A percentile compares a stretch with the other conserved stretches of the same genome.
These are phyloP conservation scores for Cornus florida DNA, from an alignment of 148 eudicot genomes.

Conservation along the genomic window DNA sequence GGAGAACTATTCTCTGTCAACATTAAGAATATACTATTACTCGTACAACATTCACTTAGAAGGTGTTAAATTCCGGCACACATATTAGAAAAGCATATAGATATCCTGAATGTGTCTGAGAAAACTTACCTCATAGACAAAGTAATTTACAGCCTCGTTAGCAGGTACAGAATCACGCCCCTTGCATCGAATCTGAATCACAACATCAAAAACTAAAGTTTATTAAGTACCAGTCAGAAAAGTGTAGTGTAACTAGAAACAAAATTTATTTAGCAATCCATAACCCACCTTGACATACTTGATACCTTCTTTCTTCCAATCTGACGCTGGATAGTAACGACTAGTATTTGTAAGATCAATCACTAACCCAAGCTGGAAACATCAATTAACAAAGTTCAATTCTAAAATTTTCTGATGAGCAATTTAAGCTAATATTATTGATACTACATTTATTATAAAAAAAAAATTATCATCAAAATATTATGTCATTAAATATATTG, in stretches of 20 bases:
- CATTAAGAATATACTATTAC: background rate
- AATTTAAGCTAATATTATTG: background rate
- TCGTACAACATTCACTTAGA: background rate
- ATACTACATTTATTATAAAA: background rate
- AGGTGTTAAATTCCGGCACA: background rate
- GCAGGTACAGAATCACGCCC: conserved; percentile 98
- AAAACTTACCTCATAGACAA: conserved; percentile 75
- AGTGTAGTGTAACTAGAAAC: background rate
- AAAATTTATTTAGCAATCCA: conserved; percentile 4
- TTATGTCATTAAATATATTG: background rate
- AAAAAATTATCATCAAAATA: background rate
- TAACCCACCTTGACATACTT: conserved; percentile 81
- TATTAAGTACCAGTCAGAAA: background rate
- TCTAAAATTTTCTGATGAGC: conserved; percentile 6
- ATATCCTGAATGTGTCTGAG: background rate
- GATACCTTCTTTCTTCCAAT: conserved; percentile 78
- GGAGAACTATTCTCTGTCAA: no score
- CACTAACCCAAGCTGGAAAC: conserved; percentile 85
- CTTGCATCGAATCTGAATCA: conserved; percentile 76
- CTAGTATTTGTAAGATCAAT: conserved; percentile 97
- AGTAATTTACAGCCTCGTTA: conserved; percentile 85
- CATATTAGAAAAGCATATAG: background rate
- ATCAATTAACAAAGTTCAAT: conserved; percentile 14
- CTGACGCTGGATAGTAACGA: conserved; percentile 75
- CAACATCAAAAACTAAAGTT: background rate